Evolutionary conservation across 495 filamentous ascomycete species (phyloP).

Genomic region (Penicillium ochrochloron): DNA sequence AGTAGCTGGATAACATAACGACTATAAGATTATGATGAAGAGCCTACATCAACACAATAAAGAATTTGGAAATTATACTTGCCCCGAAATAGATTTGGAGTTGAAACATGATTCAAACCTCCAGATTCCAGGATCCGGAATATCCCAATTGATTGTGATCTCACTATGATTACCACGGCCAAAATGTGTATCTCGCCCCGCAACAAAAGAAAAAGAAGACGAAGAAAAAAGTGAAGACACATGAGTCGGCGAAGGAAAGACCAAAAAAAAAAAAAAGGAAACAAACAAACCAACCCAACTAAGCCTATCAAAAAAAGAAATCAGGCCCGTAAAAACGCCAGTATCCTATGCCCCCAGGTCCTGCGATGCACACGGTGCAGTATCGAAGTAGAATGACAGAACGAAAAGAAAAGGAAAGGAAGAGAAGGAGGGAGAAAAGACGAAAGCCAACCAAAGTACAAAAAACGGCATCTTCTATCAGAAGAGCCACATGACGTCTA

Average conservation of each 20-base stretch:
- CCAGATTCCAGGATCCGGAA: neutral
- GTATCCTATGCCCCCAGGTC: constrained; percentile 33
- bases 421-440: neutral
- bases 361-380: constrained; percentile 31
- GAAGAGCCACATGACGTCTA: constrained; percentile 23
- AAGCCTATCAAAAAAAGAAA: constrained; percentile 8
- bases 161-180: constrained; percentile 29
- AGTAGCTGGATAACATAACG: neutral
- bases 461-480: constrained; percentile 11
- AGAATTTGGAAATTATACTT: neutral
- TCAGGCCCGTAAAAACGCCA: constrained; percentile 28
- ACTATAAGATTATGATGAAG: neutral
- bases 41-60: neutral
- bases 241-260: constrained; percentile 3
- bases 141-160: constrained; percentile 10
- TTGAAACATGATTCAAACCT: neutral
- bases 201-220: constrained; percentile 17
- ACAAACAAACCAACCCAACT: constrained; percentile 8
- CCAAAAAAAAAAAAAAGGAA: neutral
- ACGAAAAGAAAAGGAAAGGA: constrained; percentile 15
- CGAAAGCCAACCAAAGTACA: constrained; percentile 13
- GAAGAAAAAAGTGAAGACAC: constrained; percentile 8
- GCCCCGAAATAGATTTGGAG: neutral
- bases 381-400: constrained; percentile 24
- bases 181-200: constrained; percentile 22